Evolutionary conservation across 257 asterid species (phyloP).

Genomic region (Ophiorrhiza pumila): DNA sequence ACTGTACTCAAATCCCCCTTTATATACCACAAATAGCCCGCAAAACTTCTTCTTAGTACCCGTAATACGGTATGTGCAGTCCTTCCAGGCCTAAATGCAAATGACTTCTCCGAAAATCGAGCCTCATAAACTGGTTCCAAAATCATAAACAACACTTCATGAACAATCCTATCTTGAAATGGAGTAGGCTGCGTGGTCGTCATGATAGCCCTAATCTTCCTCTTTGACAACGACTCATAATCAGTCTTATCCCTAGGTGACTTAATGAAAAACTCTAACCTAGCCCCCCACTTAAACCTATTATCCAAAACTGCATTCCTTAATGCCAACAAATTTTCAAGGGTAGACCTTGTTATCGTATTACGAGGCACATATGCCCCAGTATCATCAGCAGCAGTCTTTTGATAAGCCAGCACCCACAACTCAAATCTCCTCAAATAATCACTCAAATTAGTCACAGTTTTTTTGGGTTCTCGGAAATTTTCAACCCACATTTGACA

Average conservation of each 20-base stretch:
- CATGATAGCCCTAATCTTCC: constrained; percentile 79
- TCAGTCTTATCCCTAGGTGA: constrained; percentile 91
- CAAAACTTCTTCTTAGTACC: constrained; percentile 91
- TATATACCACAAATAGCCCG: constrained; percentile 92
- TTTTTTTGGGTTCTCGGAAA: constrained; percentile 64
- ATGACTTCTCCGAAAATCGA: constrained; percentile 83
- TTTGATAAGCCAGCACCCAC: constrained; percentile 96
- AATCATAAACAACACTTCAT: constrained; percentile 75
- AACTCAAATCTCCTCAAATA: constrained; percentile 83
- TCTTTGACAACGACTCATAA: constrained; percentile 79
- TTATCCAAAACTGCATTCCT: constrained; percentile 84
- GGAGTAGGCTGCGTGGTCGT: constrained; percentile 78
- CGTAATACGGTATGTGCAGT: constrained; percentile 83
- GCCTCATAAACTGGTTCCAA: constrained; percentile 92
- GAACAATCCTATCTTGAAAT: constrained; percentile 89
- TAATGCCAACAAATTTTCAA: constrained; percentile 74
- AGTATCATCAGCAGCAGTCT: constrained; percentile 81
- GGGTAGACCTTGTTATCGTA: constrained; percentile 63
- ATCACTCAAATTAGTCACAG: constrained; percentile 58
- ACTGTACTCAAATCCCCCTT: constrained; percentile 88
- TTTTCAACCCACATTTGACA: constrained; percentile 84
- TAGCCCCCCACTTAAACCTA: constrained; percentile 90
- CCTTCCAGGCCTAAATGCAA: constrained; percentile 94
- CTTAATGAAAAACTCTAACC: constrained; percentile 78
- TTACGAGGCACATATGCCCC: constrained; percentile 85